Evolutionary conservation across 2,329 filamentous ascomycete genomes (phyloP), one percentile per base, ranked within the genome.

Genomic region (Lasiodiplodia citricola): DNA sequence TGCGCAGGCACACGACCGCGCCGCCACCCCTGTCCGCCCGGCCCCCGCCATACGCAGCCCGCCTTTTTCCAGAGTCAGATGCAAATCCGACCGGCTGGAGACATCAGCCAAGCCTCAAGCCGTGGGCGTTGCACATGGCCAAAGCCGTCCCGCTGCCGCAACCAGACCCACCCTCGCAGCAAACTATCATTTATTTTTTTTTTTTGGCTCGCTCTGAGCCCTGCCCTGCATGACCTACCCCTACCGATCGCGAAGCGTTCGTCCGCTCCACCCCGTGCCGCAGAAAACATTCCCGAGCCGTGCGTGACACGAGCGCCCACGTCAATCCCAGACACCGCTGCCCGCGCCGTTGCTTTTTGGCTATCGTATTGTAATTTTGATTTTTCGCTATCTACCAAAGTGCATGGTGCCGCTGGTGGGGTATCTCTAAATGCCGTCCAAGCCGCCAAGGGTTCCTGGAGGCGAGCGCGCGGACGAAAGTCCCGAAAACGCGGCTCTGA

Each of bases 61-160:
- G 60, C 60, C 28, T 52, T 52, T 63, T 23, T n/a, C 47, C 60
- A 64, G 14, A 63, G 58, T 64, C 60, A 64, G 60, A 64, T 51
- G 60, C 60, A 64, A 64, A 64, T 21, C 60, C 60, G 47, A 52
- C 47, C 44, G 16, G 44, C 31, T 64, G 60, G 60, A 62, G 58
- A 64, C 60, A 52, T 51, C 60, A 38, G 60, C 60, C 60, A 64
- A 64, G 60, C 60, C 60, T 38, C 60, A 52, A 37, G 60, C 60
- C 60, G 60, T 31, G 60, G 28, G 60, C 60, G 60, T 64, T 64
- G 60, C 60, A 64, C 60, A 64, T 64, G 60, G 60, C 60, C 28
- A 44, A 44, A 50, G 58, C 58, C 58, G 58, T 51, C 41, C 58
- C 58, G 58, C 58, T 64, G 60, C 60, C 60, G 60, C 60, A 51